A percentile compares a stretch with the other conserved stretches of the same genome.
phyloP scores from a whole-genome alignment of 192 early-diverging fungal species.

The Umbelopsis isabellina region DNA sequence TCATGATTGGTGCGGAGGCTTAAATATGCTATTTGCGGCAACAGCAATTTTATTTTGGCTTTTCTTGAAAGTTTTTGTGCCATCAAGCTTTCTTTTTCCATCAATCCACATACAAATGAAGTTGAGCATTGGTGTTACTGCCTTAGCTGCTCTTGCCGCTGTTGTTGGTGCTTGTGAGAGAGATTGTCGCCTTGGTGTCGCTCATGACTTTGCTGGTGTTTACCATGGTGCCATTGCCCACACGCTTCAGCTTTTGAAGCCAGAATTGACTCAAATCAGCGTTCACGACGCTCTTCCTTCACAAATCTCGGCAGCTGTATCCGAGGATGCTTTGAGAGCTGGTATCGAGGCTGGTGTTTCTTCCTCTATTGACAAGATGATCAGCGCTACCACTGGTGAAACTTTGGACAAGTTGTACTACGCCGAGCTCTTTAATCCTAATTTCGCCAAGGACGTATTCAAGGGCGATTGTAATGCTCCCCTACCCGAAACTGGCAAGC shows the following conservation, averaged over 20 bases:
- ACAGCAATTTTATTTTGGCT: background rate
- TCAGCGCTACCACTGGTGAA: conserved; percentile 27
- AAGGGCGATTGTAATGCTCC: conserved; percentile 57
- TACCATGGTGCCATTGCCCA: conserved; percentile 44
- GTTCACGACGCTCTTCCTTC: conserved; percentile 31
- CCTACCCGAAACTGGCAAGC: conserved; percentile 17
- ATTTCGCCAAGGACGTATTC: conserved; percentile 43
- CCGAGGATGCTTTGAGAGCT: conserved; percentile 20
- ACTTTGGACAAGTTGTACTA: conserved; percentile 44
- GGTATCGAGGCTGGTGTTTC: conserved; percentile 27
- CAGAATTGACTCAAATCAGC: conserved; percentile 29
- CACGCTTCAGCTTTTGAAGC: conserved; percentile 28
- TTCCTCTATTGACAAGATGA: conserved; percentile 26
- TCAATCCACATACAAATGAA: conserved; percentile 6
- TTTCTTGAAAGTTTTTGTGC: background rate
- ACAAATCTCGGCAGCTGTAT: conserved; percentile 25
- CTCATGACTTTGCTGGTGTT: conserved; percentile 46
- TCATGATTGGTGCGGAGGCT: too few species aligned
- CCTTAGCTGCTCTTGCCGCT: conserved; percentile 16
- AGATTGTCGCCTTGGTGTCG: conserved; percentile 53
- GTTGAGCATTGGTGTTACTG: conserved; percentile 8
- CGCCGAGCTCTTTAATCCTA: conserved; percentile 48
- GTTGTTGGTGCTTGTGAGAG: conserved; percentile 48
- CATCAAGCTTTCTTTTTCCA: background rate
- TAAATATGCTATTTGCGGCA: background rate